Conservation (phyloP, 2,329 filamentous ascomycete genomes). For the Exophiala sp. region DNA sequence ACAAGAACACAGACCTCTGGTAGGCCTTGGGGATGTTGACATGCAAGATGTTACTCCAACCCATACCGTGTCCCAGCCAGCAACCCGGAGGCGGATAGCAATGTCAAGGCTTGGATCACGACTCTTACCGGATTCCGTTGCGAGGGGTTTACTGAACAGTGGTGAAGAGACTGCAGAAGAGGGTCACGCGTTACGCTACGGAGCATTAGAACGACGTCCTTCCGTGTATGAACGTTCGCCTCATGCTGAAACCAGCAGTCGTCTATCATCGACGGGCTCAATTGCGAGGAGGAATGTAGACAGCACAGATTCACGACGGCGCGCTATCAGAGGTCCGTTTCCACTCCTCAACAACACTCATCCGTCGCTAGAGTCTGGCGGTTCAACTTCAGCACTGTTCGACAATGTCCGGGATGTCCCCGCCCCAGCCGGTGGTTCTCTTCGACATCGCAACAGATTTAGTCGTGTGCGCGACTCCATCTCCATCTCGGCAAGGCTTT, state of each 20-base stretch:
- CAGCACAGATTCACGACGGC: conserved; percentile 33
- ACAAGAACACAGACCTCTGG: conserved; percentile 37
- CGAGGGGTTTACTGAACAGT: conserved; percentile 42
- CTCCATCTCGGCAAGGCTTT: conserved; percentile 38
- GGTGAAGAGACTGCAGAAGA: conserved; percentile 46
- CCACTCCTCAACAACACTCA: conserved; percentile 36
- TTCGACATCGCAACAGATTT: conserved; percentile 33
- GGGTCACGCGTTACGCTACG: conserved; percentile 43
- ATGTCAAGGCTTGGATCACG: conserved; percentile 49
- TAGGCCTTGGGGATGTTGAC: conserved; percentile 33
- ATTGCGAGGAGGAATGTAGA: conserved; percentile 17
- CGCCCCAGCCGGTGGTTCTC: conserved; percentile 24
- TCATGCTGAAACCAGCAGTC: conserved; percentile 9
- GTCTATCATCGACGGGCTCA: conserved; percentile 20
- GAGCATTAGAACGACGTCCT: conserved; percentile 36
- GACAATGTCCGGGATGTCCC: conserved; percentile 28
- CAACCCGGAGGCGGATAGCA: conserved; percentile 42
- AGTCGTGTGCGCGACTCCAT: conserved; percentile 44
- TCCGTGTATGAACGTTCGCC: conserved; percentile 21
- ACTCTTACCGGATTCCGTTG: conserved; percentile 46
- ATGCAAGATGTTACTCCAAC: conserved; percentile 27
- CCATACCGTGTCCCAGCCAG: conserved; percentile 25
- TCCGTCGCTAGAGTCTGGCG: conserved; percentile 28
- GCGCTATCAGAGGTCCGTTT: conserved; percentile 39
- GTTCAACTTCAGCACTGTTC: conserved; percentile 26